Base-by-base conservation (phyloP, 768 basidiomycete genomes). In the Phlebiopsis gigantea region DNA sequence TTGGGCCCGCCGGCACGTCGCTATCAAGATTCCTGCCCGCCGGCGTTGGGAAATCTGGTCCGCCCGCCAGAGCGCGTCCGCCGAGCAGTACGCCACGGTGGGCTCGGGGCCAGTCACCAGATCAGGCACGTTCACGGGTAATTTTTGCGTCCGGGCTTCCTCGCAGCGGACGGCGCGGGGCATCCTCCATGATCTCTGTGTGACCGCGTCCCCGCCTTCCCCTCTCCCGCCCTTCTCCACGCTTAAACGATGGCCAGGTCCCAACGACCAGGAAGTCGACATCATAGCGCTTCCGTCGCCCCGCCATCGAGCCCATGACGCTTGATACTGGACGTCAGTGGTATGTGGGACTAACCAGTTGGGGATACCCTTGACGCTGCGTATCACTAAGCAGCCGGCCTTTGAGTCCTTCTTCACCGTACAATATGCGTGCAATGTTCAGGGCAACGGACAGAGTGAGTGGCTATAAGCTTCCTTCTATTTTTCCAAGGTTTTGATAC, bases 311-410 rank as follows among this genome's bases (percentile, higher is more conserved):
- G 34, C 2, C 39, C 34, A 24, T 31, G 46, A 7, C 43, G 41
- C 31, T 6, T 57, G 41, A 51, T 57, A 6, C 56, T 28, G 21
- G 10, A 48, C 15, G 46, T 45, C 46, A 42, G 46, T 17, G 34
- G n/a, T 24, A 15, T 17, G n/a, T 6, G 31, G 47, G 47, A 3
- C 55, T 56, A 56, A 42, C 55, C 39, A n/a, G 12, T 48, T 56
- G 55, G 55, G 55, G 55, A 42, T 49, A 56, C 14, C 19, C n/a
- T n/a, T 19, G 8, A n/a, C 43, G 47, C 47, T 28, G 47, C 7
- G 47, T 6, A 19, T 45, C 44, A 45, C 19, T 45, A 45, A 45
- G 44, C 43, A 19, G 14, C 3, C 44, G 14, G n/a, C 44, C 14
- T 8, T 17, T 25, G 5, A 2, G 10, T 19, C n/a, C n/a, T 12